Conservation (phyloP, 106 monocot species). For the Iris macrosiphon region DNA sequence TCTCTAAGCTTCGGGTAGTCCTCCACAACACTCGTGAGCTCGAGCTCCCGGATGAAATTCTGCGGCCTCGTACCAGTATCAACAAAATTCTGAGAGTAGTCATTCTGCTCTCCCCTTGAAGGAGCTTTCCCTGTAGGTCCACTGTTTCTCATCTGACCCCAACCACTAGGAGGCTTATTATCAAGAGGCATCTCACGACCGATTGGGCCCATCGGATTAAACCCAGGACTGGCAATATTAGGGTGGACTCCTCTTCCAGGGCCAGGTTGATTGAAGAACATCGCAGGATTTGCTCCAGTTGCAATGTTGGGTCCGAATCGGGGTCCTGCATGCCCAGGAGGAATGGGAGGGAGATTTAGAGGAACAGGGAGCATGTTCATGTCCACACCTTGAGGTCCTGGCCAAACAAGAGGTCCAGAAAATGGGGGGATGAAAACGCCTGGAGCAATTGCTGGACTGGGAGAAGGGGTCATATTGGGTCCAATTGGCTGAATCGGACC, state of each 20-base stretch:
- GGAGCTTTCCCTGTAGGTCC: constrained; percentile 69
- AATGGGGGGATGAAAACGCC: constrained; percentile 63
- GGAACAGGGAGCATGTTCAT: constrained; percentile 62
- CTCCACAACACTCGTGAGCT: constrained; percentile 74
- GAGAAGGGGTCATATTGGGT: constrained; percentile 48
- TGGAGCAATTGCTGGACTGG: constrained; percentile 49
- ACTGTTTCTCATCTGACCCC: constrained; percentile 49
- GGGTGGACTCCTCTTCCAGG: constrained; percentile 33
- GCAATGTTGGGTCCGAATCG: constrained; percentile 43
- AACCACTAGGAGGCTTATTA: constrained; percentile 47
- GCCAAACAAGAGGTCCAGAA: constrained; percentile 63
- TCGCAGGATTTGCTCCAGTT: constrained; percentile 33
- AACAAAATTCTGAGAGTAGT: constrained; percentile 84
- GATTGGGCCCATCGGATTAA: constrained; percentile 28
- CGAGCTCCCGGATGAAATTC: constrained; percentile 77
- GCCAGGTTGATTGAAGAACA: constrained; percentile 59
- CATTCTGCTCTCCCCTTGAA: constrained; percentile 88
- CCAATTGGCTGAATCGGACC: constrained; percentile 56
- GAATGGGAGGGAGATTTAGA: constrained; percentile 42
- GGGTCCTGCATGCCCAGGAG: constrained; percentile 41
- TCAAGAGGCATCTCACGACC: constrained; percentile 33
- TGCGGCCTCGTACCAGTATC: constrained; percentile 83
- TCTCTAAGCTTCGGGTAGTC: constrained; percentile 84
- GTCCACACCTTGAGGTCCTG: constrained; percentile 50
- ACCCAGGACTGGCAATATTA: constrained; percentile 32